Evolutionary conservation across 2,329 filamentous ascomycete genomes (phyloP), one percentile per base, ranked within the genome.

Genomic region (Rutstroemia sp.): DNA sequence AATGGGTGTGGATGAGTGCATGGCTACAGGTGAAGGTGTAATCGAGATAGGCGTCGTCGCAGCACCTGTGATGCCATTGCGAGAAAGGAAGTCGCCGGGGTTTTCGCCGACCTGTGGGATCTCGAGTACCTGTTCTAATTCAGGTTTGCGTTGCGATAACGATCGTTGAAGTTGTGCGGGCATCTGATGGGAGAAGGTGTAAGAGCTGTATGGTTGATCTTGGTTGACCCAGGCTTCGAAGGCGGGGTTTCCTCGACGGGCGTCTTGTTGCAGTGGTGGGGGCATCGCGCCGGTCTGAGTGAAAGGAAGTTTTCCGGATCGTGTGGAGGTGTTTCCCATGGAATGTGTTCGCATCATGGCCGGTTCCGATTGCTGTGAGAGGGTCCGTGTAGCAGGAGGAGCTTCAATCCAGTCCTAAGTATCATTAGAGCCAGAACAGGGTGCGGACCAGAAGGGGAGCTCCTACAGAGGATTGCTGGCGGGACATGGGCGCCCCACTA

Each of bases 321-420:
- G 62, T 51, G 63, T 54, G 17, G 65, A 68, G 6, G 63, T 58
- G 27, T 62, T 61, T 19, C 64, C 65, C 58, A 57, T 65, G 17
- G 66, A 68, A 34, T 59, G 64, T 3, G 56, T 61, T 39, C 67
- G 62, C 44, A 63, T 58, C 67, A 69, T 69, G 2, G 60, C 53
- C 19, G 65, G 60, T 51, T 64, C 63, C 4, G 67, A 67, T 30
- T 59, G 63, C 57, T 68, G 65, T 6, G 67, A 69, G 12, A 65
- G 58, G 16, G 63, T 60, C 56, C 67, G 56, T 46, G 54, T 51
- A 41, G 54, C 58, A n/a, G 48, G 37, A 16, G 62, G 57, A n/a
- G 58, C 50, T 49, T 64, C 62, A 9, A 56, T 62, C 45, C 64
- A 62, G 45, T 67, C 65, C 66, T 68, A 61, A 25, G 52, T 58